Evolutionary conservation across 768 basidiomycete genomes (phyloP), one percentile per base, ranked within the genome.

Genomic region (Steccherinum ochraceum): DNA sequence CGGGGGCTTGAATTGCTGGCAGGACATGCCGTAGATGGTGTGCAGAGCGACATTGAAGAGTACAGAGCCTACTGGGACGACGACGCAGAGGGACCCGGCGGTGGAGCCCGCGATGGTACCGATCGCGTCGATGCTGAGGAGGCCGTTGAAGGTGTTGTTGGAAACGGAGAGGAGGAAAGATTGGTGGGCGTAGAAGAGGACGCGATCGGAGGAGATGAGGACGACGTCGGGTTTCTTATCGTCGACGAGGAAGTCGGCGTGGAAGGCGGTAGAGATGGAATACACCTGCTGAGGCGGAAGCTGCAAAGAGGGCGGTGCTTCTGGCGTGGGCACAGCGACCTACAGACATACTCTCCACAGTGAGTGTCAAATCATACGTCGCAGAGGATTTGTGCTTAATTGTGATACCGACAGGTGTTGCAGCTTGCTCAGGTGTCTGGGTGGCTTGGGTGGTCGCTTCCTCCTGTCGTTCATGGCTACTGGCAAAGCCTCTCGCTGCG

Each of bases 21-120:
- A 65, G 24, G 62, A 54, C 19, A 66, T 35, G 49, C 54, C 48
- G 55, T 70, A 72, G 46, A 70, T 53, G 11, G 59, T 54, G 52
- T 71, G 70, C 19, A 72, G 54, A 21, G 69, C 51, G 49, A 71
- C 51, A 54, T 69, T 69, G 53, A 71, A 52, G 2, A 66, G 58
- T 1, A 52, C 45, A 10, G 69, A 57, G 3, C 40, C 19, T 45
- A 68, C 67, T 1, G 67, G 57, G 30, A 65, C 20, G 23, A 49
- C 27, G 47, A 64, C 20, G 19, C 65, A 46, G 18, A 58, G 54
- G 5, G 53, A 45, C 35, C 39, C 40, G 3, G 49, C 54, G 19
- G 26, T 43, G 1, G 16, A 4, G 12, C 23, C 41, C 5, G 25
- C 43, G 24, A 47, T 57, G 20, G 52, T 23, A 1, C 40, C 24